Evolutionary conservation across 768 basidiomycete genomes (phyloP).

Genomic region (Psilocybe azurescens): DNA sequence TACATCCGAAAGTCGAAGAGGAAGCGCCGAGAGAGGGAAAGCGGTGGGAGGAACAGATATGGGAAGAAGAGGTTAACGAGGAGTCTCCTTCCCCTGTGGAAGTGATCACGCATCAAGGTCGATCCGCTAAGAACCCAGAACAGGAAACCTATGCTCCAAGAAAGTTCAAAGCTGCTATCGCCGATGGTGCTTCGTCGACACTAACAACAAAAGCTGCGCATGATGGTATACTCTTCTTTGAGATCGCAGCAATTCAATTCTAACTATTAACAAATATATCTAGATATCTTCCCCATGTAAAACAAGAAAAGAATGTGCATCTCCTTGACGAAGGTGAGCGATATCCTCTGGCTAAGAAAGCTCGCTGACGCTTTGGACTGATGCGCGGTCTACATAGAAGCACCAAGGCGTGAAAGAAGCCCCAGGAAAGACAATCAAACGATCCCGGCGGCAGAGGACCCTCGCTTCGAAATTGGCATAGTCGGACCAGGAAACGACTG

Average conservation of each 20-base stretch:
- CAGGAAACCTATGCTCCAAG: neutral
- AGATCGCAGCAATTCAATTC: too few relatives aligned
- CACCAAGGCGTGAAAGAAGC: neutral
- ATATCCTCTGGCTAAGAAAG: neutral
- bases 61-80: neutral
- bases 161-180: neutral
- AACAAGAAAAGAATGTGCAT: conserved; percentile 7
- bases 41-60: neutral
- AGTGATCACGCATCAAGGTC: neutral
- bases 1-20: neutral
- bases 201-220: too few relatives aligned
- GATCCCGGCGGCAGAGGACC: conserved; percentile 10
- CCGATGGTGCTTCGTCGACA: neutral
- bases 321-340: neutral
- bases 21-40: neutral
- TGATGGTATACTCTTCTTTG: too few relatives aligned
- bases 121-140: neutral
- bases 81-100: neutral
- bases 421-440: conserved; percentile 6
- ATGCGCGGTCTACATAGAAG: neutral
- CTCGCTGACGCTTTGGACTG: neutral
- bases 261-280: neutral
- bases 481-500: conserved; percentile 24
- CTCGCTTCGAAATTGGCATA: conserved; percentile 35
- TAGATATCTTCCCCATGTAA: conserved; percentile 8